Evolutionary conservation across 2,329 filamentous ascomycete species (phyloP), one percentile per base, ranked within the genome.

Genomic region (Thielaviopsis euricoi): DNA sequence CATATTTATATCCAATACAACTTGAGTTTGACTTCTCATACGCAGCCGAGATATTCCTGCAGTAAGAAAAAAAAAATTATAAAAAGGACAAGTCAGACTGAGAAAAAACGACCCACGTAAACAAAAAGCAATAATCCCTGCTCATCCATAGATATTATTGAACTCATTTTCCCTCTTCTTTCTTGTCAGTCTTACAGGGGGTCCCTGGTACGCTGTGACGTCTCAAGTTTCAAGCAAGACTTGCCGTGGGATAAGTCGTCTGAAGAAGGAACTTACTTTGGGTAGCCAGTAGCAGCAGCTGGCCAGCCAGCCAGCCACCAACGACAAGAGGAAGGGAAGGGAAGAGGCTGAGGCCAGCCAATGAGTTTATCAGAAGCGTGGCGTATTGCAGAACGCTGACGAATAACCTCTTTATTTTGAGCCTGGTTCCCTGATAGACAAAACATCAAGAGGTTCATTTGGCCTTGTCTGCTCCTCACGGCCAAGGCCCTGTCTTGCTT

Each of bases 221-320:
- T 65, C 64, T 69, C 66, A 64, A 64, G 73, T 76, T 75, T 76
- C 74, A 73, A 62, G 65, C 71, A 70, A 74, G 72, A 75, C 73
- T 13, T 51, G 21, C 21, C 48, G 21, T 52, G 48, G 26, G 23
- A n/a, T n/a, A 29, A 48, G 22, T 33, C 52, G n/a, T 37, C 19
- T 40, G 52, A 53, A 33, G 37, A 48, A n/a, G n/a, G 7, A 33
- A n/a, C n/a, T n/a, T n/a, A n/a, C n/a, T 10, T 33, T 33, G 29
- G 29, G 7, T 33, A 33, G 29, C 9, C 29, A n/a, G n/a, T n/a
- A n/a, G n/a, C n/a, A n/a, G n/a, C n/a, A n/a, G n/a, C n/a, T n/a
- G 29, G 29, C 29, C 29, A 33, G 29, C 29, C 25, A 26, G 25
- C 25, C 25, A 33, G 29, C 7, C n/a, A 9, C 6, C 13, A 7